Evolutionary conservation across 352 stramenopile species (phyloP).

Genomic region (Paralagenidium karlingii): DNA sequence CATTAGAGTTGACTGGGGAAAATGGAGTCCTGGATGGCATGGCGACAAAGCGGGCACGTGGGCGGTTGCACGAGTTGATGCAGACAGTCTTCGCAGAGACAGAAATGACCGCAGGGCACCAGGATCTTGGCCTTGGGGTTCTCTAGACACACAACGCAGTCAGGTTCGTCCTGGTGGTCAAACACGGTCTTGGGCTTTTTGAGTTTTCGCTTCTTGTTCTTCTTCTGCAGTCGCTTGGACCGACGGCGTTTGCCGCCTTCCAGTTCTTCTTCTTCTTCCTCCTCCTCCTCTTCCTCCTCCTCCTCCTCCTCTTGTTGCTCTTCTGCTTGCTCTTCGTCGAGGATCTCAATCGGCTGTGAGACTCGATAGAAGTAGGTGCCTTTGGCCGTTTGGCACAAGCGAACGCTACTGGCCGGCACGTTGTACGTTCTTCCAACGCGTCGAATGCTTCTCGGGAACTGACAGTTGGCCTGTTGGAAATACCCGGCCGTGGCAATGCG

Average conservation of each 20-base stretch:
- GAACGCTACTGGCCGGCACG: constrained; percentile 4
- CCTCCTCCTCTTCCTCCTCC: neutral
- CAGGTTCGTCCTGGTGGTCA: constrained; percentile 7
- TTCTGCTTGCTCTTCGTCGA: neutral
- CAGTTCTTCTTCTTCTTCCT: neutral
- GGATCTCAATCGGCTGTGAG: constrained; percentile 7
- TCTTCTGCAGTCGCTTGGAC: no score
- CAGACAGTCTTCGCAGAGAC: constrained; percentile 8
- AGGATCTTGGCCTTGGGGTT: constrained; percentile 6
- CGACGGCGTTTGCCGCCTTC: neutral
- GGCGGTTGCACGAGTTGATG: constrained; percentile 5
- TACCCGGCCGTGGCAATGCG: constrained; percentile 6
- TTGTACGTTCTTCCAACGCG: constrained; percentile 2
- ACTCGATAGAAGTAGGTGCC: constrained; percentile 7
- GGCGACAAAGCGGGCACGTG: constrained; percentile 7
- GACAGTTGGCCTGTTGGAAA: constrained; percentile 7
- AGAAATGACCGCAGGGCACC: constrained; percentile 9
- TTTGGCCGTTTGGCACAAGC: constrained; percentile 1
- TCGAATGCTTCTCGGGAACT: constrained; percentile 9
- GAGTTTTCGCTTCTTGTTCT: no score
- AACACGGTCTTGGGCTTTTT: constrained; percentile 5
- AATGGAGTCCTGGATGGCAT: constrained; percentile 6
- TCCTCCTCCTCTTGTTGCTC: neutral
- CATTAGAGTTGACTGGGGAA: constrained; percentile 3
- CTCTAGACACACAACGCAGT: constrained; percentile 10